Percentiles rank a stretch among this genome's conserved stretches.
These are phyloP conservation scores for Dryadomyces sulphureus DNA, from an alignment of 2,329 filamentous ascomycete species.

Conservation along the genomic window DNA sequence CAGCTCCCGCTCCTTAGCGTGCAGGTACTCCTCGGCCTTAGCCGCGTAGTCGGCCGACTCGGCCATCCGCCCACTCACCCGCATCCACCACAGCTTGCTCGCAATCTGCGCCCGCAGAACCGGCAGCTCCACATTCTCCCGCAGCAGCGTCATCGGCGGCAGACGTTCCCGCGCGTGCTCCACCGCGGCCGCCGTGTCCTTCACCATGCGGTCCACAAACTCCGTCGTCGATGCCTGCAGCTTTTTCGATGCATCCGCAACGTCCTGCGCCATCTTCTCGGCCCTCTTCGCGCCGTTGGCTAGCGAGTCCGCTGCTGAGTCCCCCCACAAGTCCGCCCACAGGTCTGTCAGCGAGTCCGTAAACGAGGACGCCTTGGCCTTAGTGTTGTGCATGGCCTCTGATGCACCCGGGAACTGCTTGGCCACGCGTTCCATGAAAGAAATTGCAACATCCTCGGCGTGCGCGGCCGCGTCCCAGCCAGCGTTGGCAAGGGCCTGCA, in stretches of 20 bases:
- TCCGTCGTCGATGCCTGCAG: background rate
- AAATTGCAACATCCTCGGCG: conserved; percentile 6
- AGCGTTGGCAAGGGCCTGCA: conserved; percentile 26
- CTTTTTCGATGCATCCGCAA: background rate
- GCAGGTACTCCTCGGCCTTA: conserved; percentile 6
- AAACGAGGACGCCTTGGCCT: background rate
- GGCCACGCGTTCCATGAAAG: background rate
- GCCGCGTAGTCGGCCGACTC: conserved; percentile 8
- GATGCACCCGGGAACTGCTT: background rate
- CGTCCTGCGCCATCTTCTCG: background rate
- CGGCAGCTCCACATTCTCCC: background rate
- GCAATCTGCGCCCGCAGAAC: conserved; percentile 9
- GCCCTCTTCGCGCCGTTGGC: background rate
- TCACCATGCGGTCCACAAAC: background rate
- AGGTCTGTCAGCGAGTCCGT: background rate
- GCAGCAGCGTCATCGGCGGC: background rate
- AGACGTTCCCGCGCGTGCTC: background rate
- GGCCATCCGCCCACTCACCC: conserved; percentile 6
- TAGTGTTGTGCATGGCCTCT: background rate
- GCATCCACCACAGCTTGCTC: conserved; percentile 12
- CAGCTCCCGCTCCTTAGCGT: conserved; percentile 1
- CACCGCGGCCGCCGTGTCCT: background rate
- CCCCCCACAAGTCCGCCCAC: too few relatives aligned
- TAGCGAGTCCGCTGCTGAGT: background rate
- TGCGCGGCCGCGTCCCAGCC: conserved; percentile 18